Conservation (phyloP, 1,284 basidiomycete genomes). For the Agaricales sp. region DNA sequence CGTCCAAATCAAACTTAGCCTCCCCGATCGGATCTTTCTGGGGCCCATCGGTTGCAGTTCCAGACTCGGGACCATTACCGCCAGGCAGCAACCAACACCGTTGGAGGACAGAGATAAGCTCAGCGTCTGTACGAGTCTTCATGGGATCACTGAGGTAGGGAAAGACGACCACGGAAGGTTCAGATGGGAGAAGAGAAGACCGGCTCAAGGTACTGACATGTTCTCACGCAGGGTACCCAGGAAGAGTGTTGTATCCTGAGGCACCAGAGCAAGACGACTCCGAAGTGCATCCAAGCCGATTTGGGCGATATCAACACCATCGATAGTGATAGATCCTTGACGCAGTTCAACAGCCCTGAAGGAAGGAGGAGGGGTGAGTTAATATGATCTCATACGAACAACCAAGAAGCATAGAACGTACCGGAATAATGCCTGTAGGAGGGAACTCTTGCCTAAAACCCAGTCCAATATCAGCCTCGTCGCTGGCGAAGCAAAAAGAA, state of each 20-base stretch:
- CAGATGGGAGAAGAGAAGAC: neutral
- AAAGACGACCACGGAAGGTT: neutral
- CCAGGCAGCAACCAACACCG: constrained; percentile 51
- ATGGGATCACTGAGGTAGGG: constrained; percentile 41
- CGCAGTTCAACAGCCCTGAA: constrained; percentile 56
- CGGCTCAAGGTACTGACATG: constrained; percentile 29
- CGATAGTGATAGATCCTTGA: constrained; percentile 58
- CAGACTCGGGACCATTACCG: constrained; percentile 37
- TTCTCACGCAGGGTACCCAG: constrained; percentile 61
- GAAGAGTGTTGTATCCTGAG: constrained; percentile 59
- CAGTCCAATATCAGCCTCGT: neutral
- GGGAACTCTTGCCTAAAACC: constrained; percentile 57
- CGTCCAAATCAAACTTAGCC: constrained; percentile 60
- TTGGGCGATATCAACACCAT: constrained; percentile 50
- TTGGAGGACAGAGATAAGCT: constrained; percentile 34
- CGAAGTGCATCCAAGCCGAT: constrained; percentile 52
- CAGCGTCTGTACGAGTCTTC: constrained; percentile 37
- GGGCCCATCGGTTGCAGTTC: too few relatives aligned
- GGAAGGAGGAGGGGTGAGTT: constrained; percentile 21
- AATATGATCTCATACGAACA: neutral
- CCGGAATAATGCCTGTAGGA: constrained; percentile 71
- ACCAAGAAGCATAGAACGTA: constrained; percentile 13
- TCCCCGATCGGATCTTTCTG: constrained; percentile 40
- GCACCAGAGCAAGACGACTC: constrained; percentile 57
- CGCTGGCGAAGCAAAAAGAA: too few relatives aligned